Evolutionary conservation across 371 early-diverging fungal genomes (phyloP), one percentile per base, ranked within the genome.

Genomic region (Parasitella parasitica): DNA sequence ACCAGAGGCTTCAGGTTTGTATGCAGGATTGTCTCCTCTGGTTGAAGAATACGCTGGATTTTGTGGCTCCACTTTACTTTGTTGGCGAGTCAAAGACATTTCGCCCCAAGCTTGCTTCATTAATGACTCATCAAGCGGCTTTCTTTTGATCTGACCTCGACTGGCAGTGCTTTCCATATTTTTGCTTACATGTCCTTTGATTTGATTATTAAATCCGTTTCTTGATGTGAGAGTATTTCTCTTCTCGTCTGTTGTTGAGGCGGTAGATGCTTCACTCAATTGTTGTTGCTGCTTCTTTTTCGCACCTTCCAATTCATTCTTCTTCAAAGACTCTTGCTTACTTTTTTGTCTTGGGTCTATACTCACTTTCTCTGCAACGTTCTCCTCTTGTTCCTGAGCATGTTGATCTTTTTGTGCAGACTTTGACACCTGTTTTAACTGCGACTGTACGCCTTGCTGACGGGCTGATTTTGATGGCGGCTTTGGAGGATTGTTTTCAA

Each of bases 71-170:
- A 41, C 12, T 0, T 54, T 50, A 46, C 59, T n/a, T 20, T 59
- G 55, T 49, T 64, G 52, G 7, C 41, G 36, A 12, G 60, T 49
- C 9, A 55, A 35, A 28, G 61, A 46, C 61, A 57, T 66, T 46
- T 61, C 55, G 22, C 52, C 59, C 6, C 53, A 38, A 6, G 48
- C 57, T 37, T 66, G 53, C 6, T 62, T 62, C 62, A 70, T 66
- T 7, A 70, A 27, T 5, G 70, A 50, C 22, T 62, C 62, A n/a
- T 64, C 63, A 3, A 77, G 39, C 4, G 78, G 78, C 32, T 77
- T 77, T 32, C 78, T 57, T 15, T 66, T 70, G 28, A 73, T 66
- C n/a, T 55, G 68, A 4, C 55, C 66, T n/a, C 69, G 64, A 18
- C 53, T 49, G 16, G 63, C 63, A 24, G 71, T 70, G 12, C 67